Evolutionary conservation across 2,329 filamentous ascomycete genomes (phyloP), one percentile per base, ranked within the genome.

Genomic region (Lecanicillium sp.): DNA sequence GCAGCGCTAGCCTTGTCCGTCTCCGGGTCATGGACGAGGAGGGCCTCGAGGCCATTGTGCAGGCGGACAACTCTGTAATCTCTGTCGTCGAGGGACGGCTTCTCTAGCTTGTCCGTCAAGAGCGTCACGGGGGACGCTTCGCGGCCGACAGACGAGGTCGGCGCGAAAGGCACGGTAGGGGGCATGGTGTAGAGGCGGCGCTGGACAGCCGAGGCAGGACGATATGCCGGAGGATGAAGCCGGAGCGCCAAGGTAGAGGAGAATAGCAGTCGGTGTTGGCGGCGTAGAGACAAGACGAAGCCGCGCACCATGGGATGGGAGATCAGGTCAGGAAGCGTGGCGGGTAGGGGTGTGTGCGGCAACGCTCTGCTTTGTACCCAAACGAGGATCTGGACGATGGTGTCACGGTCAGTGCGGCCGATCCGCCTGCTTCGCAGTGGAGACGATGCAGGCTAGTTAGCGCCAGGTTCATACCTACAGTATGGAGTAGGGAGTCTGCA

Each of bases 1-100:
- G 90, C 85, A 9, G 90, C 92, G 54, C 88, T 94, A 47, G 92
- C 89, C 72, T 97, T 97, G 70, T 98, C 92, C 7, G 92, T 95
- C 46, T 94, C 83, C 1, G 86, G 77, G 64, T 98, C 92, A 58
- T 97, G 90, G 40, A 97, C 92, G 36, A 98, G 68, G 14, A 98
- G 71, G 7, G 81, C 90, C 68, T 98, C 90, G 13, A 98, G 76
- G 59, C 89, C 74, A 61, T 98, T 98, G 33, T 77, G 68, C 38
- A 98, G 72, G 38, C 79, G 77, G 50, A 97, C 81, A 46, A 98
- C 87, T 42, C 90, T 77, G 59, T 98, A 98, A 22, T 79, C 75
- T 38, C 90, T 79, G 59, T 94, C 81, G 61, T 97, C 90, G 39
- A 94, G 72, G 48, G 81, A 79, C 5, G 88, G 87, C 54, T 85